These are phyloP conservation scores for Petunia hybrid DNA, from an alignment of 305 asterid genomes.

Conservation along the genomic window DNA sequence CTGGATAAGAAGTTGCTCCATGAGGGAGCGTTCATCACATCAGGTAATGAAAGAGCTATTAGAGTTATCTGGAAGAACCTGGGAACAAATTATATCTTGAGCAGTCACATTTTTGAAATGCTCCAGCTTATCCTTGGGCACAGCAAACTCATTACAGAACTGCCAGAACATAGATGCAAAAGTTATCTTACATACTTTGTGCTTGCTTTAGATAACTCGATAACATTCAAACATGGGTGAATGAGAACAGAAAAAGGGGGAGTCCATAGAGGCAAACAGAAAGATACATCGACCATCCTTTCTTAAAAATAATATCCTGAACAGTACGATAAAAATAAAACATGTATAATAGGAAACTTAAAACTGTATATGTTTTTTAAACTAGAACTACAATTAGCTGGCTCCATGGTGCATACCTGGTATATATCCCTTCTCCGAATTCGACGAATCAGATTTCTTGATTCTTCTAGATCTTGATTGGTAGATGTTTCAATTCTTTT, in stretches of 20 bases:
- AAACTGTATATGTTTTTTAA: background rate
- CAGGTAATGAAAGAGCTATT: background rate
- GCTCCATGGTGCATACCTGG: slow-evolving; percentile 56
- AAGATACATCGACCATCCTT: background rate
- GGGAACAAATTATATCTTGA: slow-evolving; percentile 87
- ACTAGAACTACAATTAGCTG: background rate
- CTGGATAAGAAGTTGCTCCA: slow-evolving; percentile 48
- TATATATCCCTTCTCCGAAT: slow-evolving; percentile 85
- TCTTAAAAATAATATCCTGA: background rate
- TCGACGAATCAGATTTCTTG: slow-evolving; percentile 83
- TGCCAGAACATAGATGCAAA: slow-evolving; percentile 40
- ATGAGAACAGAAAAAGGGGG: background rate
- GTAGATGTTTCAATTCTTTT: slow-evolving; percentile 79
- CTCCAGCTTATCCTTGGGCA: slow-evolving; percentile 81
- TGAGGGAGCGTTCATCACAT: slow-evolving; percentile 37
- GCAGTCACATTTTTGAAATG: slow-evolving; percentile 70
- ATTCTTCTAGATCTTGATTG: slow-evolving; percentile 71
- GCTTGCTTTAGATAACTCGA: slow-evolving; percentile 9
- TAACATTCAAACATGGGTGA: background rate
- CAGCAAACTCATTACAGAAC: slow-evolving; percentile 93
- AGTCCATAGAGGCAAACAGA: background rate
- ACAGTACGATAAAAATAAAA: background rate
- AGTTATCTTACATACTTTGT: slow-evolving; percentile 8
- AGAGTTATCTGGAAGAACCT: slow-evolving; percentile 51
- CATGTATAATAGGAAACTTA: slow-evolving; percentile 23